phyloP scores from a whole-genome alignment of 345 rosid species.

The Hypericum androsaemum region DNA sequence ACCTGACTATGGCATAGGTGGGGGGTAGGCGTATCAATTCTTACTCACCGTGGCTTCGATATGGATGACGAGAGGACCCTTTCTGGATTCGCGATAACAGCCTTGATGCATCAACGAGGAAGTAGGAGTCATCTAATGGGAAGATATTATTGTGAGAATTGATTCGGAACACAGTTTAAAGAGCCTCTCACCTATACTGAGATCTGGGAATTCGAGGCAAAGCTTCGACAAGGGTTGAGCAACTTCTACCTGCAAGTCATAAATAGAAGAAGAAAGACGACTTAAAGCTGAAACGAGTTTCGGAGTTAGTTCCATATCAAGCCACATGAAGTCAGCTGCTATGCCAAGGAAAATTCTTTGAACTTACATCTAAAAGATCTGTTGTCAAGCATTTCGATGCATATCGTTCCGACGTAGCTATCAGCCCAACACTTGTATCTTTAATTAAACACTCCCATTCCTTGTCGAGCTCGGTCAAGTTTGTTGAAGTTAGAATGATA shows the following conservation, averaged over 20 bases:
- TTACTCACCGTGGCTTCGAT: constrained; percentile 70
- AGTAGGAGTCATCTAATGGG: neutral
- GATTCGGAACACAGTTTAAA: neutral
- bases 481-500: constrained; percentile 67
- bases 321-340: too few relatives aligned
- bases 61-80: constrained; percentile 48
- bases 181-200: constrained; percentile 49
- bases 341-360: neutral
- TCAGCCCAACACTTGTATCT: constrained; percentile 31
- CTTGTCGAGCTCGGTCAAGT: constrained; percentile 53
- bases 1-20: neutral
- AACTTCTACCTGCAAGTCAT: constrained; percentile 62
- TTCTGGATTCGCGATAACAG: constrained; percentile 66
- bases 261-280: neutral
- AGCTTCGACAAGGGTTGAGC: constrained; percentile 76
- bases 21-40: neutral
- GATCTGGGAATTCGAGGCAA: constrained; percentile 79
- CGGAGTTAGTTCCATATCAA: neutral
- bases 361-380: constrained; percentile 58
- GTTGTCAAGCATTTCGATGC: constrained; percentile 38
- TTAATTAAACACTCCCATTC: constrained; percentile 87
- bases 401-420: constrained; percentile 44
- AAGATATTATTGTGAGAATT: constrained; percentile 3
- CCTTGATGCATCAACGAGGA: constrained; percentile 24
- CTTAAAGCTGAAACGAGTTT: constrained; percentile 1